Evolutionary conservation across 331 rosid species (phyloP).

Genomic region (Rosa hybrid): DNA sequence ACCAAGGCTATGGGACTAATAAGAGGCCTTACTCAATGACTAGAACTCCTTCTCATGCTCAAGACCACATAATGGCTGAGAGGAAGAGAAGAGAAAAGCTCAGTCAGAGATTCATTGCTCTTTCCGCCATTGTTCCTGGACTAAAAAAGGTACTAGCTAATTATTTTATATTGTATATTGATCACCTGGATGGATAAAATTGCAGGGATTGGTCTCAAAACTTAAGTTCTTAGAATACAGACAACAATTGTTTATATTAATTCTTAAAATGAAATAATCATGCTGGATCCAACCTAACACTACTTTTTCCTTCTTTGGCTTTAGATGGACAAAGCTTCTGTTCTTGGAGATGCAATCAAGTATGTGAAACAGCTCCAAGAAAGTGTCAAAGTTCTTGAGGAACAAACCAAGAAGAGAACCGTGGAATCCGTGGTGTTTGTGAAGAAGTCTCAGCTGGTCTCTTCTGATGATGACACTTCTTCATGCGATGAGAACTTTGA

Average conservation of each 20-base stretch:
- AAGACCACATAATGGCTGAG: slow-evolving; percentile 58
- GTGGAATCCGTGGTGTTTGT: slow-evolving; percentile 46
- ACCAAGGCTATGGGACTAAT: slow-evolving; percentile 6
- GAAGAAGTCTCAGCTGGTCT: slow-evolving; percentile 36
- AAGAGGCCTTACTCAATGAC: slow-evolving; percentile 30
- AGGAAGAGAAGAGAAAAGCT: slow-evolving; percentile 56
- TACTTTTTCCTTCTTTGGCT: background rate
- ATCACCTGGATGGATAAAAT: background rate
- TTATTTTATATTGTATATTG: background rate
- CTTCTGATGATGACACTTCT: slow-evolving; percentile 43
- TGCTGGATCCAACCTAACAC: background rate
- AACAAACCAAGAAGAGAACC: slow-evolving; percentile 46
- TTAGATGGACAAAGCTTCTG: slow-evolving; percentile 81
- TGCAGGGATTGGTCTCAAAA: background rate
- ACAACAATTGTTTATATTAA: background rate
- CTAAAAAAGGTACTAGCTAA: slow-evolving; percentile 41
- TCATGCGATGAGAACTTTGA: slow-evolving; percentile 52
- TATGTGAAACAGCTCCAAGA: slow-evolving; percentile 69
- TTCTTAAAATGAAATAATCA: background rate
- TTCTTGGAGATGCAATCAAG: slow-evolving; percentile 66
- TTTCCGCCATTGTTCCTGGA: slow-evolving; percentile 49
- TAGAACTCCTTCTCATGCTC: slow-evolving; percentile 40
- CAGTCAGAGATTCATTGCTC: slow-evolving; percentile 50
- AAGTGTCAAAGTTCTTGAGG: slow-evolving; percentile 48
- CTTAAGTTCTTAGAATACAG: background rate